A percentile compares a stretch with the other conserved stretches of the same genome.
Evolutionary conservation across 163 green algal genomes (phyloP).

Genomic region (Trebouxia gelatinosa): DNA sequence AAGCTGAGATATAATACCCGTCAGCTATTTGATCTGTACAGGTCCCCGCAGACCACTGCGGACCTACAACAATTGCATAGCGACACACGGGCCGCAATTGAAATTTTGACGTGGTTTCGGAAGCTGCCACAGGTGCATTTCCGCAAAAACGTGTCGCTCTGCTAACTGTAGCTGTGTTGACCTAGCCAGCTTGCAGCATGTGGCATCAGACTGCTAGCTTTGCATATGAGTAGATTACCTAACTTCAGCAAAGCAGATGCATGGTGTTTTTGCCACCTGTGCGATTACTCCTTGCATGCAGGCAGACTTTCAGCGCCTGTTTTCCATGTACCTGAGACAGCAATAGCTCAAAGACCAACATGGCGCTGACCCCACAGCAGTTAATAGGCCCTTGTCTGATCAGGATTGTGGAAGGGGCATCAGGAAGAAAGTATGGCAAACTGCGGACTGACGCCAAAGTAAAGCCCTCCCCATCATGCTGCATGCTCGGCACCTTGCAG

Average conservation of each 20-base stretch:
- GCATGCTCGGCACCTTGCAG: background rate
- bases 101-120: background rate
- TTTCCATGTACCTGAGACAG: conserved; percentile 6
- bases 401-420: conserved; percentile 50
- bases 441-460: conserved; percentile 58
- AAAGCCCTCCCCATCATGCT: background rate
- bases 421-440: conserved; percentile 55
- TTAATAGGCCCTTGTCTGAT: conserved; percentile 57
- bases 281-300: too few species aligned
- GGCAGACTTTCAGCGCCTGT: background rate
- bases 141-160: too few species aligned
- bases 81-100: conserved; percentile 27
- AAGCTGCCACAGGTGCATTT: too few species aligned
- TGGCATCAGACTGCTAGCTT: too few species aligned
- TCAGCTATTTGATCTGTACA: conserved; percentile 41
- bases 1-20: conserved; percentile 45
- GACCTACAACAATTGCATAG: conserved; percentile 31
- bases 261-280: background rate
- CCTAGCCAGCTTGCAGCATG: too few species aligned
- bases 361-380: conserved; percentile 31
- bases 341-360: too few species aligned
- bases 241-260: background rate
- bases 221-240: background rate
- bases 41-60: background rate
- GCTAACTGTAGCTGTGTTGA: too few species aligned